Base-by-base conservation (phyloP, 1,139 yeast genomes). In the Kodamaea suecica region DNA sequence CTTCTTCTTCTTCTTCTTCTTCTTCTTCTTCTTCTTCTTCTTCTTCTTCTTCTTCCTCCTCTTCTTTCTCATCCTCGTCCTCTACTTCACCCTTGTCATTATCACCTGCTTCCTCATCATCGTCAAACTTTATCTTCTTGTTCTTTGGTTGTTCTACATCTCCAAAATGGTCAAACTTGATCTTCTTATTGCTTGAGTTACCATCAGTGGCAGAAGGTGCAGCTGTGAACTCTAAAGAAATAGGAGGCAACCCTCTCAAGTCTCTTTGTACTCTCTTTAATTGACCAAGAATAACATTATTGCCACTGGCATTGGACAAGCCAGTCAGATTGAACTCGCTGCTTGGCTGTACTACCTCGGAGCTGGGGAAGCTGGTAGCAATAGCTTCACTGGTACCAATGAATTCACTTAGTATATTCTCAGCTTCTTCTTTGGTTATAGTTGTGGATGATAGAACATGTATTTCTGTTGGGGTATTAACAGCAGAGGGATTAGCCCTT, bases 241-340 rank as follows among this genome's bases (percentile, higher is more conserved):
- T 54, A 14, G 88, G 88, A 4, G 90, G 87, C 42, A 83, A 71
- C 2, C 92, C 92, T 52, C 84, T 66, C 48, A 83, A 72, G 49
- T 80, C 84, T 59, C 90, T 70, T 53, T 80, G 86, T 23, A 82
- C 67, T 46, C 92, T 67, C 49, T 66, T 70, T 48, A 83, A 66
- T 63, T 82, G 92, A 40, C 81, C 74, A 44, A 76, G 52, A 11
- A 63, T 55, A 10, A 72, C 67, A 33, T 48, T 65, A 49, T 48
- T 55, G 1, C 52, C 55, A 3, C 49, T 39, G n/a, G 39, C 34
- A 19, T 44, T 48, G 17, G 59, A 53, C 38, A 55, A 43, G 0
- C 60, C 60, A 5, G 51, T 50, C n/a, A 38, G 31, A 11, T 29
- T 40, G 9, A 40, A 12, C 11, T 30, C 47, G 7, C 38, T 39